Evolutionary conservation across 108 stramenopile species (phyloP).

Genomic region (Cyclotella baltica): DNA sequence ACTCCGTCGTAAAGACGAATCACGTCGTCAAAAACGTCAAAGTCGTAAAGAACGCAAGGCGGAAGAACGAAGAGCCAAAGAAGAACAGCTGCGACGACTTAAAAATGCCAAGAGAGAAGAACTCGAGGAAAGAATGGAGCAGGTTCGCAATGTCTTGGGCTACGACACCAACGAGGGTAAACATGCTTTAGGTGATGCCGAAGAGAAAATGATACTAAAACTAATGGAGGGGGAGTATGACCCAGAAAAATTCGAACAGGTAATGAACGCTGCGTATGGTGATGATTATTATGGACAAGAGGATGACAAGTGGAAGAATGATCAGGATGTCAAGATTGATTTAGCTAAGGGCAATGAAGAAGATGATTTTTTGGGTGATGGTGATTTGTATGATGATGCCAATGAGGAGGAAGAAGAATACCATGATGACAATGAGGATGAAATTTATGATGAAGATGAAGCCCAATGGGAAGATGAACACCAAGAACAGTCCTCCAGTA

Average conservation of each 20-base stretch:
- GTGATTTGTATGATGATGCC: slow-evolving; percentile 72
- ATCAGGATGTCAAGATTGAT: slow-evolving; percentile 73
- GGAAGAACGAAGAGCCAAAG: slow-evolving; percentile 92
- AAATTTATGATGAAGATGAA: slow-evolving; percentile 55
- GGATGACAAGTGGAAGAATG: slow-evolving; percentile 86
- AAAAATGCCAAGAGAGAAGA: slow-evolving; percentile 97
- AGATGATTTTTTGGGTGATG: slow-evolving; percentile 67
- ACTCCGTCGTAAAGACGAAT: slow-evolving; percentile 92
- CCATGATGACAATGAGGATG: slow-evolving; percentile 43
- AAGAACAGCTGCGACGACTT: slow-evolving; percentile 92
- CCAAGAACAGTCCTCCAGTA: slow-evolving; percentile 45
- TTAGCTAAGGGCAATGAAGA: slow-evolving; percentile 63
- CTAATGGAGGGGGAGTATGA: slow-evolving; percentile 97
- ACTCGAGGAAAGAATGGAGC: slow-evolving; percentile 78
- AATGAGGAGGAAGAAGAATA: slow-evolving; percentile 51
- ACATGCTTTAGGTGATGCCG: slow-evolving; percentile 43
- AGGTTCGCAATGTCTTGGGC: slow-evolving; percentile 85
- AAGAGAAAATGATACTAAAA: slow-evolving; percentile 79
- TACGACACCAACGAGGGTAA: slow-evolving; percentile 26
- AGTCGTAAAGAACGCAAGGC: slow-evolving; percentile 92
- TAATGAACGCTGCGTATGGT: slow-evolving; percentile 90
- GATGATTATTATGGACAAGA: slow-evolving; percentile 94
- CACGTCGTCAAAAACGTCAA: slow-evolving; percentile 89
- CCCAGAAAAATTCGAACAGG: slow-evolving; percentile 89
- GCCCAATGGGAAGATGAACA: slow-evolving; percentile 59